Evolutionary conservation across 495 filamentous ascomycete species (phyloP).

Genomic region (Neurospora intermedia): DNA sequence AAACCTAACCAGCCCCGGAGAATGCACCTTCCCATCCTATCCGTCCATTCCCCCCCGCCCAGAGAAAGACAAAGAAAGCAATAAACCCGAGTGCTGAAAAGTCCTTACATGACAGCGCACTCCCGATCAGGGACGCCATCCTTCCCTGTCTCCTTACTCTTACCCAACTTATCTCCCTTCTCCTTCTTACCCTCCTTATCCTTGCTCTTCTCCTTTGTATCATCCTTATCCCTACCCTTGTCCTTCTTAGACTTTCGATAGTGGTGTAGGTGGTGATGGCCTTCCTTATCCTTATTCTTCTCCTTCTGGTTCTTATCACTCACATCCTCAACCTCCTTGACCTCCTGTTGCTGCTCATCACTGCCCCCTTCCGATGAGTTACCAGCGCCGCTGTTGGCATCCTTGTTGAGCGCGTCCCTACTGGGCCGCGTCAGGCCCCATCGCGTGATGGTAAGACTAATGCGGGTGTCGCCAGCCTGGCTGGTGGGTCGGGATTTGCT

Average conservation of each 20-base stretch:
- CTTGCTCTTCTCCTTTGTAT: constrained; percentile 23
- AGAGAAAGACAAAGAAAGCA: neutral
- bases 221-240: constrained; percentile 26
- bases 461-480: constrained; percentile 54
- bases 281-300: constrained; percentile 22
- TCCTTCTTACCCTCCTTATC: constrained; percentile 19
- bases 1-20: neutral
- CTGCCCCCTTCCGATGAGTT: constrained; percentile 12
- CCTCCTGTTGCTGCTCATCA: constrained; percentile 26
- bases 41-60: neutral
- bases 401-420: constrained; percentile 32
- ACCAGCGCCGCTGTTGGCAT: constrained; percentile 14
- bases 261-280: constrained; percentile 28
- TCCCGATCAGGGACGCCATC: constrained; percentile 53
- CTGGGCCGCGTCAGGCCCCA: constrained; percentile 45
- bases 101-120: constrained; percentile 41
- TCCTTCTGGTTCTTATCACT: constrained; percentile 33
- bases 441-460: constrained; percentile 56
- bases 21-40: neutral
- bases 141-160: constrained; percentile 20
- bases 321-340: constrained; percentile 24
- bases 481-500: constrained; percentile 57
- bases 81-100: neutral
- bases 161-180: constrained; percentile 17
- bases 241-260: constrained; percentile 31